Percentiles rank a stretch among this genome's conserved stretches.
phyloP scores from a whole-genome alignment of 2,329 filamentous ascomycete species.

The Chaetomium olivaceum region DNA sequence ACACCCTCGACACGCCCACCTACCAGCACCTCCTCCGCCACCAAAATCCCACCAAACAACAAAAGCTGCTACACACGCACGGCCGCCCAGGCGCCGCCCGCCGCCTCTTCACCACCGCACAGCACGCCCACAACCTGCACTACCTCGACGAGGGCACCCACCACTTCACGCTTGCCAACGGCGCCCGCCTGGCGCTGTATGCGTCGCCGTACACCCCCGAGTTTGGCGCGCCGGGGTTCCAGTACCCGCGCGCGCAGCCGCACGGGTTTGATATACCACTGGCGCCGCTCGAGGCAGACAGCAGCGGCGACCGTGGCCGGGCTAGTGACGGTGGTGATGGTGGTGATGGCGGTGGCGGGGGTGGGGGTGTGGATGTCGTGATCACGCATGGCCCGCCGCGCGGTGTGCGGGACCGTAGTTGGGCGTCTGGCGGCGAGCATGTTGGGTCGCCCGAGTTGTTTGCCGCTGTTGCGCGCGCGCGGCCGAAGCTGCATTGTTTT shows the following conservation, averaged over 20 bases:
- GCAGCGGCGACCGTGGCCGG: no score
- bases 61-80: slow-evolving; percentile 25
- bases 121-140: slow-evolving; percentile 40
- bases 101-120: slow-evolving; percentile 41
- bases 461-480: slow-evolving; percentile 5
- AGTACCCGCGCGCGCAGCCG: slow-evolving; percentile 43
- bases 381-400: slow-evolving; percentile 58
- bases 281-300: no score
- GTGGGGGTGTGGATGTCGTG: slow-evolving; percentile 45
- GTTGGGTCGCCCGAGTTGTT: slow-evolving; percentile 16
- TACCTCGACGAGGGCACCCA: slow-evolving; percentile 55
- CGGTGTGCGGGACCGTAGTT: slow-evolving; percentile 49
- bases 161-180: slow-evolving; percentile 50
- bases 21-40: slow-evolving; percentile 35
- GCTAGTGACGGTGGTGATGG: no score
- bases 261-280: slow-evolving; percentile 44
- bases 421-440: slow-evolving; percentile 22
- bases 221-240: slow-evolving; percentile 44
- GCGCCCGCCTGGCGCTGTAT: slow-evolving; percentile 51
- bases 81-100: slow-evolving; percentile 36
- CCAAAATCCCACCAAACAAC: background rate
- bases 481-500: slow-evolving; percentile 25
- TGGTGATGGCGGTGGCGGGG: slow-evolving; percentile 21
- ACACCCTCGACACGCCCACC: slow-evolving; percentile 38
- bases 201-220: slow-evolving; percentile 56